Conservation (phyloP, 2,329 filamentous ascomycete species). For the Monilinia fructicola region DNA sequence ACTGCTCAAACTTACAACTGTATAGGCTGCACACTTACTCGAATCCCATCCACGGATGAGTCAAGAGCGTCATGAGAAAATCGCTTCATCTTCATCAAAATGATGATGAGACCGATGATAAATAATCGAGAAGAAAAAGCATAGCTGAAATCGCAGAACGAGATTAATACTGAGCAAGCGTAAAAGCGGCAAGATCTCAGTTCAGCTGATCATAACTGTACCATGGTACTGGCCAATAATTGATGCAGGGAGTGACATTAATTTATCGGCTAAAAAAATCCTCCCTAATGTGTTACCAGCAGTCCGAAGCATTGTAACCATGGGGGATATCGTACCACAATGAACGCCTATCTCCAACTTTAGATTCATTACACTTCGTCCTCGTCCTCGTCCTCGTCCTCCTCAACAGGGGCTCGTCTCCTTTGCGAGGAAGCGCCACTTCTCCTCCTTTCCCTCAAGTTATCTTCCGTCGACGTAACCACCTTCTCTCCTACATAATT, state of each 20-base stretch:
- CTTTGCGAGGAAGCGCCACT: conserved; percentile 29
- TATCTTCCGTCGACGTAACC: conserved; percentile 39
- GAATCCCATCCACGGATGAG: conserved; percentile 21
- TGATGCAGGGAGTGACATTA: background rate
- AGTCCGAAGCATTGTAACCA: conserved; percentile 2
- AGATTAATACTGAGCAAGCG: background rate
- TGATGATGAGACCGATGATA: background rate
- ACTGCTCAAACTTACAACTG: too few relatives aligned
- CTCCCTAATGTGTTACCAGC: background rate
- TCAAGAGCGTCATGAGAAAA: conserved; percentile 22
- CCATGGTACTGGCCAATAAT: background rate
- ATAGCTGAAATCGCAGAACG: background rate
- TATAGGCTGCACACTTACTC: conserved; percentile 1
- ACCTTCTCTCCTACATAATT: conserved; percentile 40
- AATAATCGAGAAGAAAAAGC: background rate
- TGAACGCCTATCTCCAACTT: conserved; percentile 12
- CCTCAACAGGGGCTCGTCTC: conserved; percentile 26
- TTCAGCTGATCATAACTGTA: background rate
- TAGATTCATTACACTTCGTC: conserved; percentile 5
- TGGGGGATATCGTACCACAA: conserved; percentile 11
- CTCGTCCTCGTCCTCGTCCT: conserved; percentile 24
- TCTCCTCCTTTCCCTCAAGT: conserved; percentile 38
- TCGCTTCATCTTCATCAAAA: conserved; percentile 4
- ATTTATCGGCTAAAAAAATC: background rate
- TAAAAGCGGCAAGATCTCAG: background rate